A percentile compares a stretch with the other conserved stretches of the same genome.
These are phyloP conservation scores for Medicago ruthenica DNA, from an alignment of 306 rosid species.

Conservation along the genomic window DNA sequence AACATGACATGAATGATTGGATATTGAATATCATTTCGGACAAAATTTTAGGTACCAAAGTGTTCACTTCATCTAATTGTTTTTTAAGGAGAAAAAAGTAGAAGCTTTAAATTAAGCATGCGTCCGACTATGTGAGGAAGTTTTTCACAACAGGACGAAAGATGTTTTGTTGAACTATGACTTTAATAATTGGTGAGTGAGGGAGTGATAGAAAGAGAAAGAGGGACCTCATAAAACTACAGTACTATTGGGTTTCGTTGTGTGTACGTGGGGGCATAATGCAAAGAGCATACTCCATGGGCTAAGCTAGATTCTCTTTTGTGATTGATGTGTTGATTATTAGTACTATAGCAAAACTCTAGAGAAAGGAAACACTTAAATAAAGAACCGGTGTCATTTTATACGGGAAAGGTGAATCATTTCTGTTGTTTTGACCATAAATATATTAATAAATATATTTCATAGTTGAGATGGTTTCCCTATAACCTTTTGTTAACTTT, in stretches of 20 bases:
- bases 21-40: too few relatives aligned
- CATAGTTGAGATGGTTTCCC: too few relatives aligned
- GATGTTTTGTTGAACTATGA: neutral
- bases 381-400: too few relatives aligned
- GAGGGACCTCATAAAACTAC: neutral
- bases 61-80: too few relatives aligned
- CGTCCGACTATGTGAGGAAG: neutral
- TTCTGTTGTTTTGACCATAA: too few relatives aligned
- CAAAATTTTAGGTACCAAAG: too few relatives aligned
- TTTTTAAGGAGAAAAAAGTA: neutral
- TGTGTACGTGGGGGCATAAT: slow-evolving; percentile 16
- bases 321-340: neutral
- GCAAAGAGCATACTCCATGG: neutral
- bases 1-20: too few relatives aligned
- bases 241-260: slow-evolving; percentile 29
- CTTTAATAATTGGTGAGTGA: slow-evolving; percentile 9
- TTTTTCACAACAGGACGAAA: neutral
- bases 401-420: too few relatives aligned
- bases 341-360: neutral
- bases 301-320: slow-evolving; percentile 19
- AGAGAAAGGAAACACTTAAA: too few relatives aligned
- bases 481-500: too few relatives aligned
- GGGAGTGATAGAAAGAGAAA: neutral
- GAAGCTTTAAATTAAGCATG: neutral
- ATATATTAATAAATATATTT: too few relatives aligned